Conservation (phyloP, 257 asterid genomes). For the Nemophila menziesii region DNA sequence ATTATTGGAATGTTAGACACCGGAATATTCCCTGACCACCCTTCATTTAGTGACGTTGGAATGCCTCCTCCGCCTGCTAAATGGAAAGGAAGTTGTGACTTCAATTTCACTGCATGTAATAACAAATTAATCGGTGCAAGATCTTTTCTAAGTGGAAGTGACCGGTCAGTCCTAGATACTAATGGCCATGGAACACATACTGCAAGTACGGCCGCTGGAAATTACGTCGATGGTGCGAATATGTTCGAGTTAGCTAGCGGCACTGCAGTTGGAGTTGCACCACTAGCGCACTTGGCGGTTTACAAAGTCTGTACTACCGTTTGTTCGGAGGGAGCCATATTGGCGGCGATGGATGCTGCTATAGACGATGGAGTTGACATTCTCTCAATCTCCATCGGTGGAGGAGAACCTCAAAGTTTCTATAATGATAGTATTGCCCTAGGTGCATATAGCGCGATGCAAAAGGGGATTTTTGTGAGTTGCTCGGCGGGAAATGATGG, state of each 20-base stretch:
- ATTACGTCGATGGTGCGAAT: slow-evolving; percentile 4
- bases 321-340: slow-evolving; percentile 9
- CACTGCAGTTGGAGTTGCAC: slow-evolving; percentile 16
- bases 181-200: slow-evolving; percentile 22
- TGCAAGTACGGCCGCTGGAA: slow-evolving; percentile 19
- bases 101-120: no score
- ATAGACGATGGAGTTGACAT: slow-evolving; percentile 9
- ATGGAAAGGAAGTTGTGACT: no score
- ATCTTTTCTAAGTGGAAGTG: not conserved
- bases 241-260: slow-evolving; percentile 11
- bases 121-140: slow-evolving; percentile 4
- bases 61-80: no score
- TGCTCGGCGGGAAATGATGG: slow-evolving; percentile 8
- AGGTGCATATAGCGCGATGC: slow-evolving; percentile 4
- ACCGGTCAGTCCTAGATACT: slow-evolving; percentile 9
- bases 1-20: no score
- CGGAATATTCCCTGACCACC: no score
- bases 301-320: slow-evolving; percentile 8
- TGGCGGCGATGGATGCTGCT: slow-evolving; percentile 14
- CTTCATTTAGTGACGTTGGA: no score
- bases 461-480: slow-evolving; percentile 6
- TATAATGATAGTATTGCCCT: slow-evolving; percentile 4
- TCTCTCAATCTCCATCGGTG: slow-evolving; percentile 7
- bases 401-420: not conserved
- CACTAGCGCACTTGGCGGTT: slow-evolving; percentile 19